phyloP scores from a whole-genome alignment of 345 rosid species.

The Raphanus raphanistrum region DNA sequence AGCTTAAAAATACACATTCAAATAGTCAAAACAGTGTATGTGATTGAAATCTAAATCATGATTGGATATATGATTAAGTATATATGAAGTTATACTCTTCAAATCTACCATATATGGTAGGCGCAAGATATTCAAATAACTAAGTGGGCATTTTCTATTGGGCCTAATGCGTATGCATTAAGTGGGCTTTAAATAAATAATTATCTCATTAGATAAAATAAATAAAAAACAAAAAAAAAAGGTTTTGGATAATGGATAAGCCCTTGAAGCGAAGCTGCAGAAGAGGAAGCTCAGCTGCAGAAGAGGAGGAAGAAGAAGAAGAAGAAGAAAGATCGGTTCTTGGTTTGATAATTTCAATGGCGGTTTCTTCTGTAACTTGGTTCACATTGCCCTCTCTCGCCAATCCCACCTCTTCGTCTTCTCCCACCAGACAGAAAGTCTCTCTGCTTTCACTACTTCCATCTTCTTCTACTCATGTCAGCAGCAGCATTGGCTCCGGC shows the following conservation, averaged over 20 bases:
- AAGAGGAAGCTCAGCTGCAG: slow-evolving; percentile 2
- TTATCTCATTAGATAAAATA: not conserved
- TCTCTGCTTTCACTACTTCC: slow-evolving; percentile 41
- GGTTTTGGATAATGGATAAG: slow-evolving; percentile 36
- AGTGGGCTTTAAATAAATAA: slow-evolving; percentile 19
- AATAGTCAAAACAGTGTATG: too few relatives aligned
- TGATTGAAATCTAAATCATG: too few relatives aligned
- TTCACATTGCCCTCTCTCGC: slow-evolving; percentile 50
- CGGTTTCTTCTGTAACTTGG: slow-evolving; percentile 55
- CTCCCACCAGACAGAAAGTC: slow-evolving; percentile 43
- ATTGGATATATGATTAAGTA: too few relatives aligned
- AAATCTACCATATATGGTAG: not conserved
- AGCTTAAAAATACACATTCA: too few relatives aligned
- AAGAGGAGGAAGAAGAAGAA: slow-evolving; percentile 16
- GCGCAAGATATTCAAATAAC: too few relatives aligned
- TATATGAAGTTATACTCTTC: too few relatives aligned
- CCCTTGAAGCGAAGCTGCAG: not conserved
- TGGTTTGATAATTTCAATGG: slow-evolving; percentile 45
- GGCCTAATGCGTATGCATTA: not conserved
- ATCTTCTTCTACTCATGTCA: slow-evolving; percentile 21
- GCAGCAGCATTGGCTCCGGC: slow-evolving; percentile 32
- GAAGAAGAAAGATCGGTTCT: slow-evolving; percentile 12
- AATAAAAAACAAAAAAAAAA: not conserved
- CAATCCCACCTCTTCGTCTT: slow-evolving; percentile 43
- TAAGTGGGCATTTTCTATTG: not conserved